Evolutionary conservation across 1,284 basidiomycete genomes (phyloP), one percentile per base, ranked within the genome.

Genomic region (Cryptococcus maquisensis): DNA sequence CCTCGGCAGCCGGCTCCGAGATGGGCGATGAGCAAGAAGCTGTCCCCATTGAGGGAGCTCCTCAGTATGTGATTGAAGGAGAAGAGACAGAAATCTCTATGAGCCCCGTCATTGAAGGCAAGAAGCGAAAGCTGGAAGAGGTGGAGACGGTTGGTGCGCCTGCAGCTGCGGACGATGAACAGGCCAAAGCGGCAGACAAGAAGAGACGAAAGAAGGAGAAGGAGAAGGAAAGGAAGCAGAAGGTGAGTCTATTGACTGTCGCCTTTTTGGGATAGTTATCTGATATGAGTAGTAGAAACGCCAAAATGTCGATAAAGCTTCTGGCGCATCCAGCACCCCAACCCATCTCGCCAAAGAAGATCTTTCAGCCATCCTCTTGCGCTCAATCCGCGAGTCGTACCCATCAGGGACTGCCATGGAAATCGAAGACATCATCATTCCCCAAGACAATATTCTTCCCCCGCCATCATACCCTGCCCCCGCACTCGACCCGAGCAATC

Each of bases 331-430:
- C 13, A 61, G 48, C 46, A 54, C 59, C 18, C 65, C 67, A 3
- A 65, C 67, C 4, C 62, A 65, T 38, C 53, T 69, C 18, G 18
- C 49, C 4, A 49, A 56, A 6, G 51, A 51, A 3, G 61, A 67
- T 15, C 50, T 72, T 13, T 65, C 64, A 0, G 47, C 55, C 2
- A 45, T 69, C 9, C 59, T 74, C 10, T 65, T 71, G 13, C 43
- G 59, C 0, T 68, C 65, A 0, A 63, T 67, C 28, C 53, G 67
- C n/a, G 68, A 71, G 38, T 64, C 70, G 4, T 70, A 65, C 50
- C 65, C 70, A 2, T 57, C 66, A 9, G 65, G 68, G 7, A 68
- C 64, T 16, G 55, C 65, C 16, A 73, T 76, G 63, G 74, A 76
- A 60, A 60, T 76, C 38, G 71, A 69, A 6, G 73, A 75, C 48